Conservation (phyloP, 2,329 filamentous ascomycete species). For the Aspergillus puulaauensis region DNA sequence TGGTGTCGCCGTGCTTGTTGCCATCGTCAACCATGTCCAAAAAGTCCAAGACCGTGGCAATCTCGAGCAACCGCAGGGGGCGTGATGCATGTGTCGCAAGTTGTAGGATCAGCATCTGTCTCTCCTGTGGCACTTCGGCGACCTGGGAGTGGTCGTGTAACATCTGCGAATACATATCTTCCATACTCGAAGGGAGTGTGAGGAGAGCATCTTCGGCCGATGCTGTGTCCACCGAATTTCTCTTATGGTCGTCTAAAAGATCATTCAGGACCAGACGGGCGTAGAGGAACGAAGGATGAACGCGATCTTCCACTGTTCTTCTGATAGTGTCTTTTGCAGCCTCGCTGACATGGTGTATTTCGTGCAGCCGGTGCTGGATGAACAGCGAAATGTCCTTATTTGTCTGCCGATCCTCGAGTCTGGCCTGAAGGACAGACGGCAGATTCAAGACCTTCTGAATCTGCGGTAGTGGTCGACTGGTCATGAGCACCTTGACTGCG, state of each 20-base stretch:
- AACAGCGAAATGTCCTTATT: constrained; percentile 2
- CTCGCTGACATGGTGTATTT: background rate
- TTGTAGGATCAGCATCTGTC: constrained; percentile 43
- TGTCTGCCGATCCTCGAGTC: constrained; percentile 3
- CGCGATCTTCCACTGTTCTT: background rate
- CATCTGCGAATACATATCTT: constrained; percentile 43
- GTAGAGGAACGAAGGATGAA: background rate
- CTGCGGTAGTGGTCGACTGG: constrained; percentile 39
- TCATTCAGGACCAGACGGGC: background rate
- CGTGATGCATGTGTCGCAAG: constrained; percentile 45
- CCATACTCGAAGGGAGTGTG: constrained; percentile 37
- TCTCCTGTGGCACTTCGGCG: constrained; percentile 29
- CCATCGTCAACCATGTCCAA: constrained; percentile 7
- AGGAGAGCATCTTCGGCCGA: constrained; percentile 27
- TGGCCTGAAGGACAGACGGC: background rate
- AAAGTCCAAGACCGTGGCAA: constrained; percentile 30
- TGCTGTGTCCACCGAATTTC: background rate
- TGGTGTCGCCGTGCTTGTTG: constrained; percentile 23
- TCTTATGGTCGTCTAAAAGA: background rate
- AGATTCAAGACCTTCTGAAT: constrained; percentile 9
- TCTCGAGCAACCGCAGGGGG: constrained; percentile 46
- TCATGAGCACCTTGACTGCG: constrained; percentile 45
- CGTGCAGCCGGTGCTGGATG: constrained; percentile 21
- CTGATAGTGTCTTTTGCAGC: background rate
- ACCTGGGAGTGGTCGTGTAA: constrained; percentile 37